Conservation (phyloP, 495 filamentous ascomycete genomes). For the Niebla homalea region DNA sequence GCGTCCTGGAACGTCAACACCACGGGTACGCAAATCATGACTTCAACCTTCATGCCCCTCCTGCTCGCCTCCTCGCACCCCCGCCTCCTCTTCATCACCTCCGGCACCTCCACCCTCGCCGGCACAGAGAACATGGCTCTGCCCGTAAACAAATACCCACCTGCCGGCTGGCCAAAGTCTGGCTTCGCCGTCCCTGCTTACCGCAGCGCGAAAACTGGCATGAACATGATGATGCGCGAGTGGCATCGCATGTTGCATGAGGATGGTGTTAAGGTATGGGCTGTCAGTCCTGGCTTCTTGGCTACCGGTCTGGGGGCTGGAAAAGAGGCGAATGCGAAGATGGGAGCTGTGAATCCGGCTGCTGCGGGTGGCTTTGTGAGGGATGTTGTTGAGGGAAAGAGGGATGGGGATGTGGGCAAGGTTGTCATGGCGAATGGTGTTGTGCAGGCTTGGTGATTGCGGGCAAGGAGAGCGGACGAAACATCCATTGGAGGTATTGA, state of each 20-base stretch:
- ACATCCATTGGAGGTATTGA: too few relatives aligned
- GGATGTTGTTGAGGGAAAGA: constrained; percentile 25
- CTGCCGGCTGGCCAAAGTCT: constrained; percentile 35
- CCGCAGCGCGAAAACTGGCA: constrained; percentile 39
- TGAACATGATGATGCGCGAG: constrained; percentile 53
- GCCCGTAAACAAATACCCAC: constrained; percentile 22
- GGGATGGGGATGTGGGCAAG: constrained; percentile 26
- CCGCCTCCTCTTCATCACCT: too few relatives aligned
- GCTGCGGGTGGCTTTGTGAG: neutral
- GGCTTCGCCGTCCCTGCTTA: constrained; percentile 25
- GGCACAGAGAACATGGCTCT: constrained; percentile 21
- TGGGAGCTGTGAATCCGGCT: neutral
- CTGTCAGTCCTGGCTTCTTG: constrained; percentile 41
- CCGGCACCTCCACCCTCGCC: constrained; percentile 30
- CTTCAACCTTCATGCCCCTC: constrained; percentile 32
- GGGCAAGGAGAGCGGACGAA: too few relatives aligned
- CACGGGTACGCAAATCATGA: constrained; percentile 35
- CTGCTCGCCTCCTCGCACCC: constrained; percentile 33
- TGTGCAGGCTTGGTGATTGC: constrained; percentile 15
- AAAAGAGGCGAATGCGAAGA: neutral
- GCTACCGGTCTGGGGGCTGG: neutral
- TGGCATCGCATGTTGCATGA: constrained; percentile 37
- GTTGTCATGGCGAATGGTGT: constrained; percentile 22
- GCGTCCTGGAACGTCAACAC: constrained; percentile 35
- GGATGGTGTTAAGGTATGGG: constrained; percentile 47